Evolutionary conservation across 164 flowering plant genomes (phyloP), one percentile per base, ranked within the genome.

Genomic region (Magnolia officinalis): DNA sequence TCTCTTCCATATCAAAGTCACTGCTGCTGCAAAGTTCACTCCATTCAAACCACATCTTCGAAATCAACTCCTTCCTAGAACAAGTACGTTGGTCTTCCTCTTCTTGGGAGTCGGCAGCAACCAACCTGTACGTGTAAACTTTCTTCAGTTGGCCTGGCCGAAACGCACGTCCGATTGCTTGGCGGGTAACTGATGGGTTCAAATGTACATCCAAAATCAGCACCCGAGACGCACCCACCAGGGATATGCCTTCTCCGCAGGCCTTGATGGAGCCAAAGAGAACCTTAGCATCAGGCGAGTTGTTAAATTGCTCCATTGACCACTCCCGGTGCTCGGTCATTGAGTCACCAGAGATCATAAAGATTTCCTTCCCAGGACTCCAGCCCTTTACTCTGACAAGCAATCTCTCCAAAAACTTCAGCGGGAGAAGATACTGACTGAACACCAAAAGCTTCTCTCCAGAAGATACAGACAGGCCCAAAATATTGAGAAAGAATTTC

Each of bases 31-130:
- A 78, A 31, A 68, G 77, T 80, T 87, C 90, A 70, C 85, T 86
- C 97, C 97, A 94, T 72, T 96, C 99, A 68, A 96, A 96, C 99
- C 98, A 94, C 87, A 91, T 83, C 76, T 89, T 96, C 0, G 96
- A 83, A 61, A 92, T 91, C 31, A 85, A 69, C 77, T 96, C 97
- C 82, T 94, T 94, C 71, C 84, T 83, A 75, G 87, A 92, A 83
- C 95, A 88, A 2, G 89, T 83, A 1, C 14, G 29, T 68, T 92
- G 93, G 72, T 90, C 93, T 72, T 86, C 91, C 81, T 89, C 95
- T 76, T 96, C 96, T 8, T 89, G 90, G 3, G 99, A 91, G 70
- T 84, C 90, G 19, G 91, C 88, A 23, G 96, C 94, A 50, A 96
- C 83, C 78, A 96, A 78, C 80, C 98, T 83, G 67, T 96, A 96